Conservation (phyloP, 2,329 filamentous ascomycete genomes). For the Colletotrichum caudatum region DNA sequence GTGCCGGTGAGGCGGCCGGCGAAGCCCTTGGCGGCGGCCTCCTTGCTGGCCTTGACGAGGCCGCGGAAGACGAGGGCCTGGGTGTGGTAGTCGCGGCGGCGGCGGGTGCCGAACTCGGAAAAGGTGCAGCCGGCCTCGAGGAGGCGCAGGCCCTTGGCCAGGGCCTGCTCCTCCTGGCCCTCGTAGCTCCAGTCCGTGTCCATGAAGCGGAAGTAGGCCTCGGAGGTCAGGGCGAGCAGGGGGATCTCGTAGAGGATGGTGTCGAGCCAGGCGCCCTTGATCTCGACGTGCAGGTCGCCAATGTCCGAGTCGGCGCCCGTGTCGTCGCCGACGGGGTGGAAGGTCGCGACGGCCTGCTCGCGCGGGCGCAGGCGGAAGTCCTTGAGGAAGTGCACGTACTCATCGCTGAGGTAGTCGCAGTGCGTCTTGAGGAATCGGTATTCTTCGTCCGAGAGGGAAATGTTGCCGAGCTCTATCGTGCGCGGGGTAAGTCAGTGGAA, state of each 20-base stretch:
- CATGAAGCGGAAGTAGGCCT: conserved; percentile 97
- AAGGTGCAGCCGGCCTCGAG: conserved; percentile 87
- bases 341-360: conserved; percentile 81
- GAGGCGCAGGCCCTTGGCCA: conserved; percentile 81
- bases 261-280: conserved; percentile 89
- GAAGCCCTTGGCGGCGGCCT: conserved; percentile 73
- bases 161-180: conserved; percentile 87
- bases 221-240: conserved; percentile 88
- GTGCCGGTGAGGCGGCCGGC: conserved; percentile 85
- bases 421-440: conserved; percentile 80
- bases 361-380: conserved; percentile 84
- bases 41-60: conserved; percentile 81
- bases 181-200: conserved; percentile 93
- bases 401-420: conserved; percentile 82
- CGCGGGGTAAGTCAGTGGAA: conserved; percentile 31
- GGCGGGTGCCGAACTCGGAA: conserved; percentile 92
- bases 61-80: conserved; percentile 93
- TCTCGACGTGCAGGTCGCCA: conserved; percentile 81
- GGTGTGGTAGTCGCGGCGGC: conserved; percentile 92
- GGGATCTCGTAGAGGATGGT: conserved; percentile 99
- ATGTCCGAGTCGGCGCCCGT: conserved; percentile 73
- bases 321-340: conserved; percentile 67
- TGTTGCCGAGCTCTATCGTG: conserved; percentile 78
- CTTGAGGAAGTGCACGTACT: conserved; percentile 85
- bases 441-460: conserved; percentile 84